Conservation (phyloP, 495 filamentous ascomycete species). For the Xylaria intraflava region DNA sequence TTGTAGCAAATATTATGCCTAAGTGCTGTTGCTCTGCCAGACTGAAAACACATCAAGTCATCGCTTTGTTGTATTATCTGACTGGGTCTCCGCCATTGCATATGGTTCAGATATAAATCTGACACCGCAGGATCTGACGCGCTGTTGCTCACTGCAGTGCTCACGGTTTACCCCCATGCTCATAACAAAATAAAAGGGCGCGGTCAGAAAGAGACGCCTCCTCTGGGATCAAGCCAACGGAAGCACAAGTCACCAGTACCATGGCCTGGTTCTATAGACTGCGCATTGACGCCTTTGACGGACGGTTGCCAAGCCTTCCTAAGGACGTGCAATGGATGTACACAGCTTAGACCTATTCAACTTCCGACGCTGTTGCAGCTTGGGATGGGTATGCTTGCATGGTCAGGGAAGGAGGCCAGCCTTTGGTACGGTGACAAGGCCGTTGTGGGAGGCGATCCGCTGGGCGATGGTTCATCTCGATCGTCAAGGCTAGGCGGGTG, state of each 20-base stretch:
- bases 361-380: constrained; percentile 30
- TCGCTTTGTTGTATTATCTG: constrained; percentile 9
- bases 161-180: constrained; percentile 49
- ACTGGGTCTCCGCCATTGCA: not conserved
- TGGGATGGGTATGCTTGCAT: constrained; percentile 14
- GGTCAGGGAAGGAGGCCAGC: constrained; percentile 36
- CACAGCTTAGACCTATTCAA: constrained; percentile 43
- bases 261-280: constrained; percentile 13
- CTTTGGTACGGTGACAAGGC: constrained; percentile 27
- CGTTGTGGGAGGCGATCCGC: constrained; percentile 25
- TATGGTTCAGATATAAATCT: not conserved
- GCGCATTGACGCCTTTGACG: constrained; percentile 18
- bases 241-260: constrained; percentile 13
- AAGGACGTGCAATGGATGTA: constrained; percentile 29
- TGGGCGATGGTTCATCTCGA: constrained; percentile 36
- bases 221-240: constrained; percentile 21
- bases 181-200: constrained; percentile 15
- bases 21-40: constrained; percentile 9
- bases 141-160: constrained; percentile 50
- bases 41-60: constrained; percentile 2
- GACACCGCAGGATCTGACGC: not conserved
- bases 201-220: constrained; percentile 23
- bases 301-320: constrained; percentile 51
- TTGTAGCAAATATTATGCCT: not conserved
- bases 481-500: constrained; percentile 31